Evolutionary conservation across 805 yeast species (phyloP), one percentile per base, ranked within the genome.

Genomic region (Jamesozyma piceae): DNA sequence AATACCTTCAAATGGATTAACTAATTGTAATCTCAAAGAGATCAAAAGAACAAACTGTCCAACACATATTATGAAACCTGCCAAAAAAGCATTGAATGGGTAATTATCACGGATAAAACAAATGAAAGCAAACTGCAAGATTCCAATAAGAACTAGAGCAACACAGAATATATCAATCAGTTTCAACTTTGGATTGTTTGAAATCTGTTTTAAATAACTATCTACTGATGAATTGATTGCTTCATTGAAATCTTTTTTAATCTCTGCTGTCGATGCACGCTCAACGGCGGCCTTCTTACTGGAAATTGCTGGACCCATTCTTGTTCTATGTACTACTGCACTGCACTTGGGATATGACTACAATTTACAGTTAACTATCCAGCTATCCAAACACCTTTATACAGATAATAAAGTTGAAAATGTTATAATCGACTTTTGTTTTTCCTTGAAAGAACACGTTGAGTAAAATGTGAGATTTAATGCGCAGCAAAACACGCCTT

Each of bases 51-150:
- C 97, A 62, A 92, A 92, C 64, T 92, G 97, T 13, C 95, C 97
- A 39, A 92, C 97, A 36, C 97, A 85, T 19, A 87, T 70, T 43
- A 82, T 75, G 60, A 92, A 92, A 1, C 97, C 97, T 18, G 95
- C 90, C 46, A 92, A 72, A 60, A 92, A 92, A 20, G 96, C 97
- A 65, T 92, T 92, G 74, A 92, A 92, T 15, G 99, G 99, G 74
- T 82, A 92, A 54, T 77, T 86, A 30, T 62, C 66, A 39, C 97
- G 95, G 37, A 88, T 77, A 13, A 87, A 47, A 34, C 80, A 52
- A 50, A 84, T 83, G 63, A 88, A 90, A 3, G 71, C 66, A 58
- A 88, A 87, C 65, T 92, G 97, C 24, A 84, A 63, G 1, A 74
- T 65, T 1, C 95, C 98, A 46, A 86, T 68, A 0, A 69, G 63